Conservation (phyloP, 2,329 filamentous ascomycete genomes). For the Calonectria pauciramosa region DNA sequence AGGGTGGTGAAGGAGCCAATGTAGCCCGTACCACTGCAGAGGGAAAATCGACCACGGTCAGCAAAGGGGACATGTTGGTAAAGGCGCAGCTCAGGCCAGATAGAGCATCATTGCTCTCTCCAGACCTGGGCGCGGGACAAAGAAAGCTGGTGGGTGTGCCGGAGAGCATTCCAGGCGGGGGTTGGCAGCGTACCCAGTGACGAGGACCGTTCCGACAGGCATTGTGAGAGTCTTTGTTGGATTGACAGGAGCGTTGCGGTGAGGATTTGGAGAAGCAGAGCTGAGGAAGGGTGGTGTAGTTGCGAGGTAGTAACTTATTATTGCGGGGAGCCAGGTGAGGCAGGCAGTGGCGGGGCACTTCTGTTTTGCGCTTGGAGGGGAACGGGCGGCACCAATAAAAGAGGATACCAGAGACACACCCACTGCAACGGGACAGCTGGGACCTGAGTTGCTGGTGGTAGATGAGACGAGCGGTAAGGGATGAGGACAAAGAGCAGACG, state of each 20-base stretch:
- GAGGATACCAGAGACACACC: conserved; percentile 10
- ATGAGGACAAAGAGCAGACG: background rate
- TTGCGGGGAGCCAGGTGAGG: conserved; percentile 11
- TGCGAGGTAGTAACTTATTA: conserved; percentile 12
- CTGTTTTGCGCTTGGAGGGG: conserved; percentile 10
- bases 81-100: background rate
- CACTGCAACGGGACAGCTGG: background rate
- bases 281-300: conserved; percentile 19
- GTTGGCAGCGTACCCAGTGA: conserved; percentile 79
- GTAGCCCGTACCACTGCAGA: conserved; percentile 91
- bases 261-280: conserved; percentile 19
- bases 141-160: background rate
- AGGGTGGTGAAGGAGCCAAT: conserved; percentile 98
- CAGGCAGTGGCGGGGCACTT: conserved; percentile 16
- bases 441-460: background rate
- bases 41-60: conserved; percentile 31
- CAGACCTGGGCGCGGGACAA: conserved; percentile 7
- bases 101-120: conserved; percentile 19
- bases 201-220: conserved; percentile 88
- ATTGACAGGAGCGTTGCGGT: conserved; percentile 36
- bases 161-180: conserved; percentile 33
- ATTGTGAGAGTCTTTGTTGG: conserved; percentile 62
- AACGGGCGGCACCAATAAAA: conserved; percentile 18
- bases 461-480: background rate
- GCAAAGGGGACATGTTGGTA: conserved; percentile 27